Evolutionary conservation across 1,284 basidiomycete species (phyloP).

Genomic region (Marasmius oreades): DNA sequence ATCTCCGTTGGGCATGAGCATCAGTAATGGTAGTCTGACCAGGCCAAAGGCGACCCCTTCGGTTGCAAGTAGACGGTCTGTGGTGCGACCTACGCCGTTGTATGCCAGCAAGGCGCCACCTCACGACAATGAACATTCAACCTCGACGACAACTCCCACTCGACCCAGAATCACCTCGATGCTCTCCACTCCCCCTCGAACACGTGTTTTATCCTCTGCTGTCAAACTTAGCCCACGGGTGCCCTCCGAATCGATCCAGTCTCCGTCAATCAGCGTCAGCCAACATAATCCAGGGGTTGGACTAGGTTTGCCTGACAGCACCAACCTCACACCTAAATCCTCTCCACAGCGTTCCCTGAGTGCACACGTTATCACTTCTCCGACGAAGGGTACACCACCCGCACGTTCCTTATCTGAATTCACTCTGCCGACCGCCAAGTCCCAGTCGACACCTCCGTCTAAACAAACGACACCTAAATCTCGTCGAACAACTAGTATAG

Average conservation of each 20-base stretch:
- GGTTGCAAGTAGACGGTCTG: not conserved
- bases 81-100: not conserved
- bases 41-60: conserved; percentile 1
- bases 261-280: not conserved
- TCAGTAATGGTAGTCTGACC: not conserved
- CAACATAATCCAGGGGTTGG: not conserved
- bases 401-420: not conserved
- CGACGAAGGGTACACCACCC: not conserved
- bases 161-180: not conserved
- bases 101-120: no score
- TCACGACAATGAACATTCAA: not conserved
- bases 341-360: conserved; percentile 1
- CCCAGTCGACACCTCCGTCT: not conserved
- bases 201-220: not conserved
- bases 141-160: not conserved
- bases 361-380: not conserved
- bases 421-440: not conserved
- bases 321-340: not conserved
- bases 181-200: not conserved
- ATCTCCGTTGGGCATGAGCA: not conserved
- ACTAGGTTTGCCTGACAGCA: not conserved
- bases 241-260: not conserved
- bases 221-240: not conserved
- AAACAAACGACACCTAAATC: conserved; percentile 1
- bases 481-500: not conserved